Percentiles rank a stretch among this genome's conserved stretches.
Evolutionary conservation across 352 stramenopile species (phyloP).

Genomic region (Phytophthora melonis): DNA sequence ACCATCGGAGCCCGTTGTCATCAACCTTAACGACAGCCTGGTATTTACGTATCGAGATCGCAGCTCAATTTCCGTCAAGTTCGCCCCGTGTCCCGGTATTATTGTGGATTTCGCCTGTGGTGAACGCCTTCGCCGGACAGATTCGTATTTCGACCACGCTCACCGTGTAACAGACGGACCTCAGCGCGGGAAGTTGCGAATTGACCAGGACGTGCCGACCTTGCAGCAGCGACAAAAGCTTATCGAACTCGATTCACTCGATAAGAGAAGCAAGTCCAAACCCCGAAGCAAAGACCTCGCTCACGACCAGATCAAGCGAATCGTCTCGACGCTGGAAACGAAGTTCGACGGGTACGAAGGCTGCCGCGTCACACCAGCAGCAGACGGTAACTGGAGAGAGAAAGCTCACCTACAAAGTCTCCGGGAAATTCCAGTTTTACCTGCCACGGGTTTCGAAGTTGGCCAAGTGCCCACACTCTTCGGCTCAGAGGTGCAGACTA

Average conservation of each 20-base stretch:
- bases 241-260: constrained; percentile 68
- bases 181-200: constrained; percentile 63
- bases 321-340: constrained; percentile 71
- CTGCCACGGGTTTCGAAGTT: constrained; percentile 67
- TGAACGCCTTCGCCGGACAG: constrained; percentile 68
- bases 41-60: constrained; percentile 76
- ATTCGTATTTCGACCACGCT: constrained; percentile 78
- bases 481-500: constrained; percentile 47
- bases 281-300: constrained; percentile 72
- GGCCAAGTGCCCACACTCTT: constrained; percentile 63
- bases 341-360: constrained; percentile 84
- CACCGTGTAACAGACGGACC: constrained; percentile 47
- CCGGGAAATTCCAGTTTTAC: constrained; percentile 71
- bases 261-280: constrained; percentile 82
- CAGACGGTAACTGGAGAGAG: constrained; percentile 70
- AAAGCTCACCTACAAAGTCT: constrained; percentile 60
- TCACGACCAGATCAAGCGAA: constrained; percentile 64
- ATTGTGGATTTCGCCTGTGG: constrained; percentile 75
- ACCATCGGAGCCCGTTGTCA: constrained; percentile 62
- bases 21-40: constrained; percentile 79
- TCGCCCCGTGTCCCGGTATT: constrained; percentile 65
- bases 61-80: constrained; percentile 72
- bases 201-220: constrained; percentile 62
- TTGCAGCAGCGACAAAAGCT: constrained; percentile 78
- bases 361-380: constrained; percentile 65